Evolutionary conservation across 2,329 filamentous ascomycete species (phyloP).

Genomic region (Aspergillus thermomutatus): DNA sequence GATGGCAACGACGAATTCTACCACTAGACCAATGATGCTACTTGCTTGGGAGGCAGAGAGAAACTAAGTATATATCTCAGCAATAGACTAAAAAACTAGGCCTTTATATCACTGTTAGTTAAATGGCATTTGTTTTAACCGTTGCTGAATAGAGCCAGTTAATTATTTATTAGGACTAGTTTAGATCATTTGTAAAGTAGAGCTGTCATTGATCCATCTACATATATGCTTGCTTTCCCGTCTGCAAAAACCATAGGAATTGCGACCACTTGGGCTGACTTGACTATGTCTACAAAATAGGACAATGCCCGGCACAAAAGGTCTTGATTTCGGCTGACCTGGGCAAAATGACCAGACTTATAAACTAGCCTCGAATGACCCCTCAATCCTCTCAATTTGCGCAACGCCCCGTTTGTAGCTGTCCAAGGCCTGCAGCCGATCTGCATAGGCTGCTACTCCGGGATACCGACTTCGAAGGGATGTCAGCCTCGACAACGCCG

Average conservation of each 20-base stretch:
- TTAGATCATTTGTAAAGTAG: too few relatives aligned
- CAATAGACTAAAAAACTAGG: too few relatives aligned
- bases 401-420: neutral
- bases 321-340: too few relatives aligned
- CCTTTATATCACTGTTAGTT: too few relatives aligned
- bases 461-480: neutral
- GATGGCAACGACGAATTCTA: slow-evolving; percentile 47
- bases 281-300: too few relatives aligned
- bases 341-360: neutral
- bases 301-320: too few relatives aligned
- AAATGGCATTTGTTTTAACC: too few relatives aligned
- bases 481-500: slow-evolving; percentile 29
- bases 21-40: slow-evolving; percentile 45
- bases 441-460: neutral
- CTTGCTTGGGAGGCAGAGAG: neutral
- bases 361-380: neutral
- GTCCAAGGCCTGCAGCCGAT: neutral
- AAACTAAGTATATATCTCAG: too few relatives aligned
- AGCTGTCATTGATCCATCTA: neutral
- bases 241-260: neutral
- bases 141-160: too few relatives aligned
- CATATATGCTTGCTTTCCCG: neutral
- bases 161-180: too few relatives aligned
- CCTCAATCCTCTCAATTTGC: neutral
- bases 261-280: neutral